Base-by-base conservation (phyloP, 495 filamentous ascomycete species). In the Penicillium odoratum region DNA sequence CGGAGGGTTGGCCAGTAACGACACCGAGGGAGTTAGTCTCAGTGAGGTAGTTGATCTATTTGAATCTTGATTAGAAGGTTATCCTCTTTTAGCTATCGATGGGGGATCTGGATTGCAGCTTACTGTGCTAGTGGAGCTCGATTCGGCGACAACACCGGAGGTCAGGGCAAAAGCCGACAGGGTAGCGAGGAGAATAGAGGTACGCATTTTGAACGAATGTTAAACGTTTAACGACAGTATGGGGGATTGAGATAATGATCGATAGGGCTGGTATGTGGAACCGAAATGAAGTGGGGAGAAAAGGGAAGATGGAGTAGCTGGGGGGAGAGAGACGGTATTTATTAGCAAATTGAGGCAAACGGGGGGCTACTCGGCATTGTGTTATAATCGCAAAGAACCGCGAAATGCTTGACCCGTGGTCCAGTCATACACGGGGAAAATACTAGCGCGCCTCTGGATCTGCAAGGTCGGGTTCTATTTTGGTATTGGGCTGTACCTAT, bases 21-120 rank as follows among this genome's bases (percentile, higher is more conserved):
- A 84, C 81, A 60, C 82, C 80, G 29, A 73, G 67, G 47, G 82
- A 81, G 75, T 85, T 78, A 60, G 81, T 83, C 72, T 78, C 43
- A 33, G 72, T 75, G 40, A 80, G 69, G 62, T 68, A 80, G 74
- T 80, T 79, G 47, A 13, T 26, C 47, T 45, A 18, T 54, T 47
- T 33, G 43, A 40, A 33, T 45, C 26, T 5, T 10, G 26, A 6
- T 38, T 30, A 31, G 34, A 28, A 29, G 43, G 30, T 16, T 49
- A 5, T 18, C 15, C 46, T 48, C 11, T 7, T 6, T 48, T 30
- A 16, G 11, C 26, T n/a, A 16, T 31, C 11, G 5, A 31, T 48
- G 10, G 28, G 13, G 13, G 5, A 33, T n/a, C 26, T 43, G n/a
- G 11, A 64, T 64, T 69, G 74, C 68, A 55, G 58, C 8, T 11